Conservation (phyloP, 139 green algal species). For the Chlamydomonas sp. region DNA sequence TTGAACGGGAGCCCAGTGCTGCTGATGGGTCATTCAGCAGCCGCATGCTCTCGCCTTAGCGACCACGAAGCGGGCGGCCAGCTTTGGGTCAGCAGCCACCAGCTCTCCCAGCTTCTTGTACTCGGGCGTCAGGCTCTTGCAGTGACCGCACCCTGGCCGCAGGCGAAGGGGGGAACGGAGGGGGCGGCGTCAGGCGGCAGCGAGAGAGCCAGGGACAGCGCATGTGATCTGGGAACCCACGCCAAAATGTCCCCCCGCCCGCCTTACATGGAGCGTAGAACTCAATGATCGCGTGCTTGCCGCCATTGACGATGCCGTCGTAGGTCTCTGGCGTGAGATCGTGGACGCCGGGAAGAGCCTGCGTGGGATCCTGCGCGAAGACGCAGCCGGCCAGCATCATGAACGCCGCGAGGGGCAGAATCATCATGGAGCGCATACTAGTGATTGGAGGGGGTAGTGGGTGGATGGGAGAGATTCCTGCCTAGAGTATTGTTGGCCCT, state of each 20-base stretch:
- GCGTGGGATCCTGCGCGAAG: background rate
- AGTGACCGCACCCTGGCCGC: constrained; percentile 17
- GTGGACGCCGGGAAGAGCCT: background rate
- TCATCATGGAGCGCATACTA: too few relatives aligned
- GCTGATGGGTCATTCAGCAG: too few relatives aligned
- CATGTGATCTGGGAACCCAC: background rate
- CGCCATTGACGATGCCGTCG: constrained; percentile 51
- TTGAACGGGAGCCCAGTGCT: too few relatives aligned
- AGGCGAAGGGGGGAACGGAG: constrained; percentile 9
- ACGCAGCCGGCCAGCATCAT: too few relatives aligned
- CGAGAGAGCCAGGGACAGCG: background rate
- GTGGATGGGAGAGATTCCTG: too few relatives aligned
- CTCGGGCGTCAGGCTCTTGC: constrained; percentile 34
- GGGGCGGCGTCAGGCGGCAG: background rate
- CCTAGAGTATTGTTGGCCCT: too few relatives aligned
- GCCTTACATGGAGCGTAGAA: constrained; percentile 66
- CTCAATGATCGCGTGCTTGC: constrained; percentile 55
- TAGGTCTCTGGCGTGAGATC: constrained; percentile 41
- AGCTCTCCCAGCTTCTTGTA: constrained; percentile 61
- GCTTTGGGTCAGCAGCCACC: constrained; percentile 48
- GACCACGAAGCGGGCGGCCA: constrained; percentile 65
- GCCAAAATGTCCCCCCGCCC: background rate
- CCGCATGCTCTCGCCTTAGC: constrained; percentile 65
- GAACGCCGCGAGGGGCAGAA: too few relatives aligned
- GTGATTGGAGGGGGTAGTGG: too few relatives aligned